Percentiles rank a stretch among this genome's conserved stretches.
Conservation (phyloP, 2,329 filamentous ascomycete species). For the Dichotomopilus funicola region DNA sequence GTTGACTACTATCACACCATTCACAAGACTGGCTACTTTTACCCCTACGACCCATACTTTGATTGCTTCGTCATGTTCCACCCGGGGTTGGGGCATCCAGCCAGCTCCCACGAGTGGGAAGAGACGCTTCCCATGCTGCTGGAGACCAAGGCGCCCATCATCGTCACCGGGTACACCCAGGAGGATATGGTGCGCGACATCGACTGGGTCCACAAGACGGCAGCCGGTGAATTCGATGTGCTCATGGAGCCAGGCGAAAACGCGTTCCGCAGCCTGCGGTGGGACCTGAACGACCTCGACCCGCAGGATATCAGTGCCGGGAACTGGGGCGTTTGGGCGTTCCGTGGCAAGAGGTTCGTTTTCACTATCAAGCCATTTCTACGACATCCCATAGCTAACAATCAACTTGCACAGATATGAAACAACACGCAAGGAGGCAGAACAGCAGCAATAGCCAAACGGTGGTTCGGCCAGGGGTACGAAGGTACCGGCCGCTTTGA, state of each 20-base stretch:
- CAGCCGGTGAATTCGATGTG: conserved; percentile 84
- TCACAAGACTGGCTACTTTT: conserved; percentile 83
- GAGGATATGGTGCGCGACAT: conserved; percentile 92
- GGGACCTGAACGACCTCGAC: conserved; percentile 95
- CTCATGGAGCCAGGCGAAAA: conserved; percentile 92
- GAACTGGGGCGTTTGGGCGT: conserved; percentile 96
- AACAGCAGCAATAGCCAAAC: background rate
- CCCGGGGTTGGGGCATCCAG: conserved; percentile 89
- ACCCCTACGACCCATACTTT: conserved; percentile 95
- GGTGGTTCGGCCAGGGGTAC: too few relatives aligned
- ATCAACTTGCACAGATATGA: conserved; percentile 46
- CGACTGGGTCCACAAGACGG: conserved; percentile 80
- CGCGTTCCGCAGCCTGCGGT: conserved; percentile 82
- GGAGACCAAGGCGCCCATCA: conserved; percentile 90
- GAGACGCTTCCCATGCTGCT: conserved; percentile 83
- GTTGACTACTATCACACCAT: conserved; percentile 98
- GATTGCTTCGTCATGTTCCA: conserved; percentile 98
- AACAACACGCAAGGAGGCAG: conserved; percentile 45
- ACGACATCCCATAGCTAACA: conserved; percentile 28
- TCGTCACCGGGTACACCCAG: conserved; percentile 93
- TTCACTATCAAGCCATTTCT: background rate
- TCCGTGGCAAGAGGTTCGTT: conserved; percentile 87
- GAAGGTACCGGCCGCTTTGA: too few relatives aligned
- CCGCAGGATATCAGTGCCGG: conserved; percentile 90
- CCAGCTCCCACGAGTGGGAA: conserved; percentile 88